Conservation (phyloP, 441 rosid genomes). For the Jatropha multifida region DNA sequence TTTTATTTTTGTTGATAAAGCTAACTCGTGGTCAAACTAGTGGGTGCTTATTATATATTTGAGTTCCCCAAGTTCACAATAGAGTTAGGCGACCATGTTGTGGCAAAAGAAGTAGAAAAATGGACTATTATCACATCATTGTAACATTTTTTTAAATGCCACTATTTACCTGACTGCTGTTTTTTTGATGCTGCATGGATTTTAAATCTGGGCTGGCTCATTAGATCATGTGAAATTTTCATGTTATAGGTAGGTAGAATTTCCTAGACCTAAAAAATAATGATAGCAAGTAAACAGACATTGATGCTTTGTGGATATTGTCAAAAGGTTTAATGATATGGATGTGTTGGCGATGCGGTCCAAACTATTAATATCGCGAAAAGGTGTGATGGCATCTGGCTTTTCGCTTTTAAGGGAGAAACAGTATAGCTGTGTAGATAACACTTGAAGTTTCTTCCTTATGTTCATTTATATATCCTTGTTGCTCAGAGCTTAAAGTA, state of each 20-base stretch:
- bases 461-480: too few species aligned
- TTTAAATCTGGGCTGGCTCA: neutral
- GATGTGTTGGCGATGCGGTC: too few species aligned
- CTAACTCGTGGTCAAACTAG: neutral
- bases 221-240: neutral
- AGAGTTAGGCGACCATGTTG: neutral
- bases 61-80: neutral
- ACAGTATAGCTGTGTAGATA: too few species aligned
- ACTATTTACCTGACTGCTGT: neutral
- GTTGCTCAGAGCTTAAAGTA: too few species aligned
- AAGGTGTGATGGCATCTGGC: too few species aligned
- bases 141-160: neutral
- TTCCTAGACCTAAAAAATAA: neutral
- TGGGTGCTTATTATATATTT: neutral
- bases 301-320: neutral
- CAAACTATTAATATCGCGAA: too few species aligned
- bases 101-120: neutral
- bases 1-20: neutral
- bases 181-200: neutral
- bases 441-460: neutral
- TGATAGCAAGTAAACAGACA: neutral
- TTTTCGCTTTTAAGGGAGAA: too few species aligned
- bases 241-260: neutral
- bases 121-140: neutral
- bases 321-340: neutral